Base-by-base conservation (phyloP, 2,329 filamentous ascomycete genomes). In the Diaporthe amygdali region DNA sequence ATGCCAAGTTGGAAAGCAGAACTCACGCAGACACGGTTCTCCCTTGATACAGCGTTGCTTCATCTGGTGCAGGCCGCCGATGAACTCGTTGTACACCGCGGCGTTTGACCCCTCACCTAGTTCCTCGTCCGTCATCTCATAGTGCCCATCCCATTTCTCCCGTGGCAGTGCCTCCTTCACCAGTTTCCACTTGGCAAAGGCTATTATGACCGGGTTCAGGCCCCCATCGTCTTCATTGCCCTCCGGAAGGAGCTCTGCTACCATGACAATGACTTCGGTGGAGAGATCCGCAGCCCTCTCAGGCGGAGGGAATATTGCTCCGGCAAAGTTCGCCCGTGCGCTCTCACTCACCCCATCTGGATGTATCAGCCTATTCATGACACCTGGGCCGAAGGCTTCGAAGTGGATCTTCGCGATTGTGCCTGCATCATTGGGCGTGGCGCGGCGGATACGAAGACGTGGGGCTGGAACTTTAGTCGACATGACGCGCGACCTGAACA, bases 101-200 rank as follows among this genome's bases (percentile, higher is more conserved):
- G 74, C 9, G 37, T 76, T 41, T 20, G 71, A 56, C 14, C 74
- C 78, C 51, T 78, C 72, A 17, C 76, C 77, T 27, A 76, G 63
- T 51, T 41, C 55, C 70, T 78, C 77, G 4, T 44, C 17, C 20
- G 75, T 76, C 41, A 59, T 49, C 6, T 59, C 37, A 2, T 61
- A 17, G 5, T 68, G 22, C 5, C 56, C 69, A 27, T 76, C 76
- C 78, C 77, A 80, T 69, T 77, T 73, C 32, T 73, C 76, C 52
- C 76, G 74, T 2, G 75, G 30, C n/a, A 75, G 75, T 25, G 73
- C 70, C 39, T 74, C 59, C 14, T 71, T 74, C 27, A 74, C 69
- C 8, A 78, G 47, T 17, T 32, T 47, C 77, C 78, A 80, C 64
- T 77, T 78, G 27, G 74, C 74, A 52, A 76, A 80, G 15, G 77